Percentiles rank a stretch among this genome's conserved stretches.
These are phyloP conservation scores for Penicillium sp. DNA, from an alignment of 2,329 filamentous ascomycete genomes.

Conservation along the genomic window DNA sequence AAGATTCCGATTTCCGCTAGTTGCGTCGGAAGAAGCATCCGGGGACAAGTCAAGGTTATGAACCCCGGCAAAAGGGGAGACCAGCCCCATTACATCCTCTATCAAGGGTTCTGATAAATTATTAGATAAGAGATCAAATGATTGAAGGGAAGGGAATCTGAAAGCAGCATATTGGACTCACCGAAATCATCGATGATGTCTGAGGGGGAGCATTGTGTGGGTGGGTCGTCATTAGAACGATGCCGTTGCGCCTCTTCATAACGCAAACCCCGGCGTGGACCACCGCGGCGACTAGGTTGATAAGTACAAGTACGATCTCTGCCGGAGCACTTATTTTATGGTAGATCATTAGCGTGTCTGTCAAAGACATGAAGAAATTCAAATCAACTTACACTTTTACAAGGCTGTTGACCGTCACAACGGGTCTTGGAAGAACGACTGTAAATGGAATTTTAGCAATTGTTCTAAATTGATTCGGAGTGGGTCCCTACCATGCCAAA, in stretches of 20 bases:
- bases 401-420: slow-evolving; percentile 29
- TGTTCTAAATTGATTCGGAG: not conserved
- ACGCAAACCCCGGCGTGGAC: slow-evolving; percentile 22
- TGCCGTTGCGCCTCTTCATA: slow-evolving; percentile 16
- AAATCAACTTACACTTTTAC: slow-evolving; percentile 22
- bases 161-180: not conserved
- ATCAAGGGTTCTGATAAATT: slow-evolving; percentile 16
- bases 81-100: slow-evolving; percentile 20
- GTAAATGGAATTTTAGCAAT: not conserved
- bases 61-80: slow-evolving; percentile 20
- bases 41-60: slow-evolving; percentile 23
- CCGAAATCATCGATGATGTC: slow-evolving; percentile 9
- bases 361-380: too few species aligned
- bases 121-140: not conserved
- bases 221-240: slow-evolving; percentile 2
- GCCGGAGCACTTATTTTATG: slow-evolving; percentile 14
- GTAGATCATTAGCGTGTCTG: not conserved
- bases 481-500: slow-evolving; percentile 18
- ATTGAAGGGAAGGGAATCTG: too few species aligned
- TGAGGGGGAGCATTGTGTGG: slow-evolving; percentile 1
- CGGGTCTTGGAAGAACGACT: slow-evolving; percentile 30
- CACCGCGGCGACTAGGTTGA: slow-evolving; percentile 30
- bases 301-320: slow-evolving; percentile 23
- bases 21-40: slow-evolving; percentile 15
- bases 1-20: slow-evolving; percentile 9